A percentile compares a stretch with the other conserved stretches of the same genome.
Evolutionary conservation across 768 basidiomycete genomes (phyloP).

Genomic region (Porpolomopsis calyptriformis): DNA sequence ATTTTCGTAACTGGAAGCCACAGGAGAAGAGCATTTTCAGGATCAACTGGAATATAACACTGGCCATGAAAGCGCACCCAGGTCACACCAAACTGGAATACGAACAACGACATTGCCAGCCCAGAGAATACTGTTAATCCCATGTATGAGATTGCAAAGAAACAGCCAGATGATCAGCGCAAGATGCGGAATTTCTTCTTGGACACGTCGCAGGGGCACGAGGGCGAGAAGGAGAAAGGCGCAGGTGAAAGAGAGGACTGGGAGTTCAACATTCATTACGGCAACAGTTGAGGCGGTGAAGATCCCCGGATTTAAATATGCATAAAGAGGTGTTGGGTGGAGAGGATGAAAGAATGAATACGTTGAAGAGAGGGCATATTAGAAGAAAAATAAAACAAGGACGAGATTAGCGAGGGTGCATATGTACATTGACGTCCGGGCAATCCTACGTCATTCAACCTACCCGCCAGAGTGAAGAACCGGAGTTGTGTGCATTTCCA

Average conservation of each 20-base stretch:
- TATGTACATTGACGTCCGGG: too few species aligned
- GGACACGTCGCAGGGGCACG: slow-evolving; percentile 31
- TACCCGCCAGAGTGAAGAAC: too few species aligned
- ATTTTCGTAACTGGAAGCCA: slow-evolving; percentile 41
- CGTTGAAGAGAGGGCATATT: too few species aligned
- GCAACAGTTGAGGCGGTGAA: background rate
- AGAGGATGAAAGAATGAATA: too few species aligned
- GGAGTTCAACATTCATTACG: slow-evolving; percentile 27
- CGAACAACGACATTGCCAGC: slow-evolving; percentile 34
- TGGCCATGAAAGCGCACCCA: slow-evolving; percentile 34
- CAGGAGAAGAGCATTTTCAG: background rate
- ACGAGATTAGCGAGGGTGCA: too few species aligned
- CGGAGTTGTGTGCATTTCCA: too few species aligned
- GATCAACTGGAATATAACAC: background rate
- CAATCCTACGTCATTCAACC: too few species aligned
- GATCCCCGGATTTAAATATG: background rate
- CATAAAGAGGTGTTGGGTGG: background rate
- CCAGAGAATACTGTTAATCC: slow-evolving; percentile 57
- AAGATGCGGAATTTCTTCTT: slow-evolving; percentile 35
- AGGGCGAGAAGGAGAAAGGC: slow-evolving; percentile 30
- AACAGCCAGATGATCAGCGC: slow-evolving; percentile 45
- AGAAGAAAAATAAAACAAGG: too few species aligned
- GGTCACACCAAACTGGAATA: slow-evolving; percentile 65
- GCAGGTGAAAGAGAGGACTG: slow-evolving; percentile 36
- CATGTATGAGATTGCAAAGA: slow-evolving; percentile 36